These are phyloP conservation scores for Cladosporium oxysporum DNA, from an alignment of 2,329 filamentous ascomycete species.

Conservation along the genomic window DNA sequence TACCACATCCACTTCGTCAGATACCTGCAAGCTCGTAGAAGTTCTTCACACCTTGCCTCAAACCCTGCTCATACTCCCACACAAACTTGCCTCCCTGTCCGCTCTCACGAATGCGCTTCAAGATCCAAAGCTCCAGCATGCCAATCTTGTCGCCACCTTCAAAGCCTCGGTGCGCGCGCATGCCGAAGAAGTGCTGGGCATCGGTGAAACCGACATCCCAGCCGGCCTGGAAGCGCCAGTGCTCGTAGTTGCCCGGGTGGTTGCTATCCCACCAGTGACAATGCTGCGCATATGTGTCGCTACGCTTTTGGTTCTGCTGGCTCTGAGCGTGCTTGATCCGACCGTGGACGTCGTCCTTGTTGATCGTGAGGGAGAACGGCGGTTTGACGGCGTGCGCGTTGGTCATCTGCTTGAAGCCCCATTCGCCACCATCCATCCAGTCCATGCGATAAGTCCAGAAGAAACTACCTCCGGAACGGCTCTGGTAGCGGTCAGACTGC, in stretches of 20 bases:
- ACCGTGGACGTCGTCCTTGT: constrained; percentile 39
- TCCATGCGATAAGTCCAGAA: constrained; percentile 66
- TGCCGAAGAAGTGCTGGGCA: constrained; percentile 54
- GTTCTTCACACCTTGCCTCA: constrained; percentile 49
- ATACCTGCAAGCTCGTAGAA: constrained; percentile 41
- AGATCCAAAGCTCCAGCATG: constrained; percentile 58
- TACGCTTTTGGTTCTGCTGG: constrained; percentile 41
- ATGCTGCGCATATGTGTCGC: constrained; percentile 47
- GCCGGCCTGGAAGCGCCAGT: constrained; percentile 57
- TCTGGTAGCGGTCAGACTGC: constrained; percentile 52
- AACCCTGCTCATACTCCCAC: constrained; percentile 56
- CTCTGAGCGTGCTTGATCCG: constrained; percentile 44
- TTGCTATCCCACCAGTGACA: constrained; percentile 53
- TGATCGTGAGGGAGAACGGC: constrained; percentile 43
- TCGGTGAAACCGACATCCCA: constrained; percentile 60
- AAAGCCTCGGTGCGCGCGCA: constrained; percentile 39
- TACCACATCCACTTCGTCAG: constrained; percentile 14
- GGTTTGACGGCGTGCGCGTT: constrained; percentile 47
- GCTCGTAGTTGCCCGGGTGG: constrained; percentile 50
- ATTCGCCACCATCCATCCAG: constrained; percentile 63
- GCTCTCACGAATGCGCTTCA: constrained; percentile 56
- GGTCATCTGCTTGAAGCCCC: constrained; percentile 59
- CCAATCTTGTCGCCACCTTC: constrained; percentile 56
- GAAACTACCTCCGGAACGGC: constrained; percentile 54
- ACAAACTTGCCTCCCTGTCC: constrained; percentile 50